Evolutionary conservation across 2,329 filamentous ascomycete genomes (phyloP).

Genomic region (Penicillium sp.): DNA sequence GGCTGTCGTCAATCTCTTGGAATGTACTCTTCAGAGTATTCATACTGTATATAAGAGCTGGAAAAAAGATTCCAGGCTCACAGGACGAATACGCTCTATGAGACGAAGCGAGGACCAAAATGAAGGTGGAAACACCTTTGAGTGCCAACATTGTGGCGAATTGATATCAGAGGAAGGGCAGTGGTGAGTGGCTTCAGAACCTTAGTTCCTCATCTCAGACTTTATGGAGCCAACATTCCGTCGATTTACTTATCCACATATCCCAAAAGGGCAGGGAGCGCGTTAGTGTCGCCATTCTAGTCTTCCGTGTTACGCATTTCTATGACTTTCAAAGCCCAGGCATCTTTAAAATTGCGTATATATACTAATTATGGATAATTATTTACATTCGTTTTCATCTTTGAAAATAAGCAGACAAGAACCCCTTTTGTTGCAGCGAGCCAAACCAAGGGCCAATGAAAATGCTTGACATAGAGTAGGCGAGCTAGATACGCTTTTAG

Average conservation of each 20-base stretch:
- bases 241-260: background rate
- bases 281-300: background rate
- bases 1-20: background rate
- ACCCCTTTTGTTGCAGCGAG: background rate
- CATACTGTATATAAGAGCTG: background rate
- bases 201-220: background rate
- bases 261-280: background rate
- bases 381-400: background rate
- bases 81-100: background rate
- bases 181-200: background rate
- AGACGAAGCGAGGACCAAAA: background rate
- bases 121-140: background rate
- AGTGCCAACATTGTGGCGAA: background rate
- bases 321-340: background rate
- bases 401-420: background rate
- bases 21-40: background rate
- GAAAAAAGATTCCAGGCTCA: conserved; percentile 4
- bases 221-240: background rate
- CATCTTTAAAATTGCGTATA: background rate
- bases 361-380: background rate
- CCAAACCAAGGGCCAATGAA: background rate
- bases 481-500: background rate
- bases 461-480: background rate
- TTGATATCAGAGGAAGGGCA: background rate
- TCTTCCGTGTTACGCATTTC: background rate